phyloP scores from a whole-genome alignment of 306 rosid species.

The Notholithocarpus densiflorus region DNA sequence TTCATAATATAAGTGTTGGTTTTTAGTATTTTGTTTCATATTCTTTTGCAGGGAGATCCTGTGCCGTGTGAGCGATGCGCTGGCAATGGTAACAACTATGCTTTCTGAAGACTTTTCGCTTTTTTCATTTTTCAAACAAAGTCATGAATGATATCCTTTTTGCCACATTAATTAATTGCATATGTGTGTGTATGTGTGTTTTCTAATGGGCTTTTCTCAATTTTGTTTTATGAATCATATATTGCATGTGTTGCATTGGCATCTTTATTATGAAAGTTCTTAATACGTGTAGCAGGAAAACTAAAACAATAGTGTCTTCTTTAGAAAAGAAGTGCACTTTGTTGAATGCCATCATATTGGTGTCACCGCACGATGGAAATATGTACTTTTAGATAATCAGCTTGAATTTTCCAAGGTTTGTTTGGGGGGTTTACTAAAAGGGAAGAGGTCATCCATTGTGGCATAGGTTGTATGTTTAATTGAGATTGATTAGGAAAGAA shows the following conservation, averaged over 20 bases:
- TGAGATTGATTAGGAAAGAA: not conserved
- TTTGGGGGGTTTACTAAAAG: not conserved
- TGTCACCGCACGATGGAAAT: not conserved
- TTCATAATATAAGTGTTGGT: not conserved
- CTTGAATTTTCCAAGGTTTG: not conserved
- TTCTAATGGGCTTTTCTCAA: no score
- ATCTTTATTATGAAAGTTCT: not conserved
- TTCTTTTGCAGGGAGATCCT: conserved; percentile 80
- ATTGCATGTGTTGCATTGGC: not conserved
- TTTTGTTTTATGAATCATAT: not conserved
- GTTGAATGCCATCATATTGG: not conserved
- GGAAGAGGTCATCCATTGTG: not conserved
- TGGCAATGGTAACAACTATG: conserved; percentile 68
- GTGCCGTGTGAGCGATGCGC: conserved; percentile 93
- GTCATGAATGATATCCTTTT: not conserved
- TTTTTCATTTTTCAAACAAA: not conserved
- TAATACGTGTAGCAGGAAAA: not conserved
- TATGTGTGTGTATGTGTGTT: no score
- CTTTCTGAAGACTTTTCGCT: not conserved
- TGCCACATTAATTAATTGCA: not conserved
- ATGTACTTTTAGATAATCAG: not conserved
- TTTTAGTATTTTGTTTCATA: not conserved
- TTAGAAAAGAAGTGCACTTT: not conserved
- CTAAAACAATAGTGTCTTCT: not conserved
- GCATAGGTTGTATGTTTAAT: not conserved